Evolutionary conservation across 192 early-diverging fungal genomes (phyloP).

Genomic region (Linnemannia schmuckeri): DNA sequence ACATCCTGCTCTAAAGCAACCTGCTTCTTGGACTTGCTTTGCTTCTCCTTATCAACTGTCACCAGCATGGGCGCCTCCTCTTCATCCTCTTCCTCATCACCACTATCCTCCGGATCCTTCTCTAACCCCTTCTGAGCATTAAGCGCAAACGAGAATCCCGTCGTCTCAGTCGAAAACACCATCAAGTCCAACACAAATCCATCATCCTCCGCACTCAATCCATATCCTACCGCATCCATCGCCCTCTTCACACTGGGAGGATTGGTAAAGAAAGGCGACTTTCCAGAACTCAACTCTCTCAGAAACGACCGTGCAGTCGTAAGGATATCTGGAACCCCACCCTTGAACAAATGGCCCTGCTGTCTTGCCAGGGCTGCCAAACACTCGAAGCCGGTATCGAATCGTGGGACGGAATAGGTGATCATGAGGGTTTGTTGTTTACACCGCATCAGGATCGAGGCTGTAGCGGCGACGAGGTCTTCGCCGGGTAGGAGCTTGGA

Average conservation of each 20-base stretch:
- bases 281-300: constrained; percentile 9
- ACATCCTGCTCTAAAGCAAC: neutral
- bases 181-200: neutral
- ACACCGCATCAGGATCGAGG: constrained; percentile 4
- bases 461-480: constrained; percentile 5
- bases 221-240: neutral
- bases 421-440: constrained; percentile 4
- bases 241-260: neutral
- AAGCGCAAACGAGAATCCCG: neutral
- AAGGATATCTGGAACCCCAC: constrained; percentile 1
- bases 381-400: constrained; percentile 1
- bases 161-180: neutral
- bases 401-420: neutral
- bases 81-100: neutral
- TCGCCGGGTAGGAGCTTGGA: constrained; percentile 5
- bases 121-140: constrained; percentile 6
- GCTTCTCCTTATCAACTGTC: neutral
- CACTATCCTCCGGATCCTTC: constrained; percentile 8
- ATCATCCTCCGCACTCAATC: neutral
- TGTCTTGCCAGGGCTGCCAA: neutral
- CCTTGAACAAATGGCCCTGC: constrained; percentile 1
- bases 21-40: neutral
- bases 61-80: neutral
- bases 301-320: neutral
- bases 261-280: constrained; percentile 5